Percentiles rank a stretch among this genome's conserved stretches.
These are phyloP conservation scores for Heliamphora exappendiculata DNA, from an alignment of 148 eudicot species.

Conservation along the genomic window DNA sequence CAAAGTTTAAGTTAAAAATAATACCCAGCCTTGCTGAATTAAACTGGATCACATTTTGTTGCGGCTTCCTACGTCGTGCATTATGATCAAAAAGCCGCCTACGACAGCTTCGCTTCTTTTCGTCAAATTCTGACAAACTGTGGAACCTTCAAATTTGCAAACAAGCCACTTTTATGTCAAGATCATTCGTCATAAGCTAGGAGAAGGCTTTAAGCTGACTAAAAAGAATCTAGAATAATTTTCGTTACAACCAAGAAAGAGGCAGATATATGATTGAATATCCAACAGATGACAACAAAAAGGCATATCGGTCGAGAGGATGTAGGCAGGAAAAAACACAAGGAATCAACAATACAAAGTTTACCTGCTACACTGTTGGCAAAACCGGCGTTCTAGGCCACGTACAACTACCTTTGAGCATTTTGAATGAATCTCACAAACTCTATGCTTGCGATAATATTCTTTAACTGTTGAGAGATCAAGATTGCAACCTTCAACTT, in stretches of 20 bases:
- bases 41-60: constrained; percentile 59
- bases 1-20: neutral
- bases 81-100: constrained; percentile 89
- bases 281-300: neutral
- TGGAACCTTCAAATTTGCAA: constrained; percentile 60
- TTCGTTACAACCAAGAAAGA: neutral
- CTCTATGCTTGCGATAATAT: constrained; percentile 81
- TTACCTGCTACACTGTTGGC: constrained; percentile 99
- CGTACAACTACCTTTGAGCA: constrained; percentile 62
- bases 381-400: constrained; percentile 83
- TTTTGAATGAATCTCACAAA: constrained; percentile 81
- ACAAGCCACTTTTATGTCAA: neutral
- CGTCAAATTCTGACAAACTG: constrained; percentile 77
- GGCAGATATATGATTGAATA: neutral
- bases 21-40: constrained; percentile 54
- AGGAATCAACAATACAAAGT: neutral
- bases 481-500: constrained; percentile 84
- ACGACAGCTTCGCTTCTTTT: constrained; percentile 90
- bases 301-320: neutral
- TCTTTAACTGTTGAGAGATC: constrained; percentile 82
- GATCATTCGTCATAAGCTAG: neutral
- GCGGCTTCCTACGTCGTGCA: constrained; percentile 88
- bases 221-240: neutral
- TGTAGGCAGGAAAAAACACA: neutral
- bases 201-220: neutral